These are phyloP conservation scores for Trametes villosa DNA, from an alignment of 768 basidiomycete genomes.

Conservation along the genomic window DNA sequence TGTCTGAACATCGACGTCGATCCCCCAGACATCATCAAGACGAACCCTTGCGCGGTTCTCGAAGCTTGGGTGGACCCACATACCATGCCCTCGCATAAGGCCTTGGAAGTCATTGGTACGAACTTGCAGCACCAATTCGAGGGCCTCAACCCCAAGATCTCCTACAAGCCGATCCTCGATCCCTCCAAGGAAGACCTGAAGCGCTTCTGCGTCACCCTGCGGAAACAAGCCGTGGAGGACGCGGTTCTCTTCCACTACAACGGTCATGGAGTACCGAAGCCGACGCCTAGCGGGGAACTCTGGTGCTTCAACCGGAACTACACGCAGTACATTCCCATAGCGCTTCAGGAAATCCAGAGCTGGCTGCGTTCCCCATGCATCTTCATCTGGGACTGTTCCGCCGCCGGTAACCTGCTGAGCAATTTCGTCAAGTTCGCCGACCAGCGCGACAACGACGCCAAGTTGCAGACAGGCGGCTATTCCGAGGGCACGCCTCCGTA, in stretches of 20 bases:
- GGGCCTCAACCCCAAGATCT: slow-evolving; percentile 90
- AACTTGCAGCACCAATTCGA: slow-evolving; percentile 97
- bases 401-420: slow-evolving; percentile 90
- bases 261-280: slow-evolving; percentile 97
- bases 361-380: slow-evolving; percentile 96
- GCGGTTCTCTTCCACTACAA: slow-evolving; percentile 97
- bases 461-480: slow-evolving; percentile 58
- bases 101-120: slow-evolving; percentile 89
- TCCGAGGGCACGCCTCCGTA: slow-evolving; percentile 70
- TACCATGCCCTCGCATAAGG: slow-evolving; percentile 89
- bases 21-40: slow-evolving; percentile 97
- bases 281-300: slow-evolving; percentile 92
- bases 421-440: slow-evolving; percentile 88
- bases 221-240: slow-evolving; percentile 91
- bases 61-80: slow-evolving; percentile 99
- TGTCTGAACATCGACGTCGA: slow-evolving; percentile 98
- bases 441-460: slow-evolving; percentile 70
- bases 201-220: slow-evolving; percentile 79
- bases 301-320: slow-evolving; percentile 99
- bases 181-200: slow-evolving; percentile 94
- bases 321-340: slow-evolving; percentile 98
- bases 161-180: slow-evolving; percentile 93
- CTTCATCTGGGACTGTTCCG: slow-evolving; percentile 99
- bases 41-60: slow-evolving; percentile 90
- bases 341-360: slow-evolving; percentile 87